A percentile compares a stretch with the other conserved stretches of the same genome.
These are phyloP conservation scores for Vishniacozyma victoriae DNA, from an alignment of 768 basidiomycete species.

Conservation along the genomic window DNA sequence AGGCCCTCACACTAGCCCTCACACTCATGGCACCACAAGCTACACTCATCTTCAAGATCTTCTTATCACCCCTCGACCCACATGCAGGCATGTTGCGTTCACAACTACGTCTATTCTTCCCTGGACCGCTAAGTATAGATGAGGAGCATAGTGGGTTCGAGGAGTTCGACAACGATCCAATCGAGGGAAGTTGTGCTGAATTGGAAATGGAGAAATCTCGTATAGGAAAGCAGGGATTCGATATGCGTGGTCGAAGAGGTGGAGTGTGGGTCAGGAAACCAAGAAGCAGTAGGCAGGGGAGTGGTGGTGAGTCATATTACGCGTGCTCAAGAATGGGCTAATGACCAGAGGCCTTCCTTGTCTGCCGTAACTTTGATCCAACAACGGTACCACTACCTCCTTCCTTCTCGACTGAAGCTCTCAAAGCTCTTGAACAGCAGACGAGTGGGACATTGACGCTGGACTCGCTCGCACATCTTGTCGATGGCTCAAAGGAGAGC, in stretches of 20 bases:
- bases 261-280: constrained; percentile 51
- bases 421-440: constrained; percentile 22
- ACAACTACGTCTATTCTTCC: constrained; percentile 49
- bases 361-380: constrained; percentile 48
- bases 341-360: constrained; percentile 50
- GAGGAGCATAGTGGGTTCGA: constrained; percentile 1
- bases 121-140: constrained; percentile 9
- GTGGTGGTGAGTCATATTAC: constrained; percentile 44
- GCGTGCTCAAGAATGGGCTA: background rate
- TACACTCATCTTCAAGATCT: constrained; percentile 51
- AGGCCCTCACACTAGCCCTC: constrained; percentile 50
- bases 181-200: background rate
- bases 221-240: constrained; percentile 16
- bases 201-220: background rate
- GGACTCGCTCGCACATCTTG: constrained; percentile 27
- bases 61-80: constrained; percentile 46
- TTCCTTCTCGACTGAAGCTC: constrained; percentile 17
- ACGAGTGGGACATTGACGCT: constrained; percentile 35
- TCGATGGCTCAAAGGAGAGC: background rate
- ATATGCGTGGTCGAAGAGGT: constrained; percentile 38
- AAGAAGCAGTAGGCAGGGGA: constrained; percentile 48
- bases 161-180: constrained; percentile 22
- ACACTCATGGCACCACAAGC: constrained; percentile 48
- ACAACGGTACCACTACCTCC: constrained; percentile 33
- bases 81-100: constrained; percentile 47